Conservation (phyloP, 345 rosid species). For the Alliaria petiolata region DNA sequence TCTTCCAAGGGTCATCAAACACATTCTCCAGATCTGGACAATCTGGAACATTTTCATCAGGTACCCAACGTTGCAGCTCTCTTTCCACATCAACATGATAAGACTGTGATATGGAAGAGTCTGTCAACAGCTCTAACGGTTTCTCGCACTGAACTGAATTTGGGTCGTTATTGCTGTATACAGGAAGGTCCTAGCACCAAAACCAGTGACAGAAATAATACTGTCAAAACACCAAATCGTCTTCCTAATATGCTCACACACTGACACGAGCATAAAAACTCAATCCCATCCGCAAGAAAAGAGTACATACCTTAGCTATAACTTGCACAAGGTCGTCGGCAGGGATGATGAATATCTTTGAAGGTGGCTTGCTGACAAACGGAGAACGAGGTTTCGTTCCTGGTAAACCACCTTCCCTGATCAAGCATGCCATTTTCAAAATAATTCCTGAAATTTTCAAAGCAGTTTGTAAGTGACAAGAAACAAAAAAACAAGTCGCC, state of each 20-base stretch:
- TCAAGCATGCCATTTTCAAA: slow-evolving; percentile 88
- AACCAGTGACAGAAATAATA: not conserved
- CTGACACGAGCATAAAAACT: not conserved
- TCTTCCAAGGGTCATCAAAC: slow-evolving; percentile 69
- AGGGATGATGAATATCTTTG: slow-evolving; percentile 60
- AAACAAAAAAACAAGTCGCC: not conserved
- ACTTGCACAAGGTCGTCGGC: slow-evolving; percentile 86
- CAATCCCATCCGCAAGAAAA: not conserved
- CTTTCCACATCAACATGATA: slow-evolving; percentile 58
- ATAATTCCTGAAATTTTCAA: slow-evolving; percentile 54
- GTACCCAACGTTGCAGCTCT: slow-evolving; percentile 88
- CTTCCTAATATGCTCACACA: slow-evolving; percentile 1
- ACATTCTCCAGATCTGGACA: slow-evolving; percentile 71
- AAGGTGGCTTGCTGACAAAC: slow-evolving; percentile 70
- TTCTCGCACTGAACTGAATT: slow-evolving; percentile 48
- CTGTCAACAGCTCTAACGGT: slow-evolving; percentile 68
- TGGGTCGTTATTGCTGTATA: slow-evolving; percentile 55
- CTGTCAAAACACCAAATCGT: slow-evolving; percentile 6
- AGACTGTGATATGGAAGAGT: slow-evolving; percentile 72
- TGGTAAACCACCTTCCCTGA: slow-evolving; percentile 47
- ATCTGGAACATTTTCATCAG: slow-evolving; percentile 71
- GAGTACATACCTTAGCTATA: slow-evolving; percentile 68
- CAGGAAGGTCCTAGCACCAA: slow-evolving; percentile 62
- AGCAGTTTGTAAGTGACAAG: not conserved
- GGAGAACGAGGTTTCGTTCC: slow-evolving; percentile 48